Evolutionary conservation across 1,139 yeast genomes (phyloP).

Genomic region (Lodderomyces theae): DNA sequence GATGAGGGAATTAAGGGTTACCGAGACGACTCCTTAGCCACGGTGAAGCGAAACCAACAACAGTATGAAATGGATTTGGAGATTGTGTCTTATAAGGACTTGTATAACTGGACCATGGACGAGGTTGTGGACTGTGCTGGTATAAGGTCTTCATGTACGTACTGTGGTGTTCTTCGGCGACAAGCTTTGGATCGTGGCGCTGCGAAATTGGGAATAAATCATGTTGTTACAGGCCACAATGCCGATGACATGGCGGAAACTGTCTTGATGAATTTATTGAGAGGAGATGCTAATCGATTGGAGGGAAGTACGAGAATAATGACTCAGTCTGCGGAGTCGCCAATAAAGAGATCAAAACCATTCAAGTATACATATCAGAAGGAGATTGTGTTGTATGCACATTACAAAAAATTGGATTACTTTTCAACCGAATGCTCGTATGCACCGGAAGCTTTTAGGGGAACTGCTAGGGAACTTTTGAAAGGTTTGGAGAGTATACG

Average conservation of each 20-base stretch:
- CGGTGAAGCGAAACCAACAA: conserved; percentile 86
- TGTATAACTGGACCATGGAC: conserved; percentile 98
- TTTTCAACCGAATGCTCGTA: conserved; percentile 97
- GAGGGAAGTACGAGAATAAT: conserved; percentile 88
- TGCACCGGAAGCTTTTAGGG: conserved; percentile 98
- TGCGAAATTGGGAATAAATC: conserved; percentile 77
- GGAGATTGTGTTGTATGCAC: conserved; percentile 96
- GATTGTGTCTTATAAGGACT: conserved; percentile 83
- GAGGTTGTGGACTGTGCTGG: conserved; percentile 96
- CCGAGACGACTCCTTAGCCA: conserved; percentile 94
- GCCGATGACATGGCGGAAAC: conserved; percentile 99
- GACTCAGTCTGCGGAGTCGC: conserved; percentile 77
- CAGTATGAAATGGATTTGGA: conserved; percentile 89
- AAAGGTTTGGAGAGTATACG: conserved; percentile 87
- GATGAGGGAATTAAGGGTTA: conserved; percentile 98
- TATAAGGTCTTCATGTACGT: conserved; percentile 90
- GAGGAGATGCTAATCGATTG: conserved; percentile 95
- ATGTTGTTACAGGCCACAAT: conserved; percentile 97
- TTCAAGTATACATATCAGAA: conserved; percentile 95
- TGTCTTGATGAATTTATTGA: conserved; percentile 83
- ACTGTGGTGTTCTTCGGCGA: conserved; percentile 94
- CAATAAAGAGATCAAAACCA: conserved; percentile 89
- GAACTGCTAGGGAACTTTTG: conserved; percentile 91
- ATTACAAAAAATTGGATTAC: conserved; percentile 90
- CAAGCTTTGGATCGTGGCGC: conserved; percentile 98